Evolutionary conservation across 164 flowering plant species (phyloP).

Genomic region (Stephania japonica): DNA sequence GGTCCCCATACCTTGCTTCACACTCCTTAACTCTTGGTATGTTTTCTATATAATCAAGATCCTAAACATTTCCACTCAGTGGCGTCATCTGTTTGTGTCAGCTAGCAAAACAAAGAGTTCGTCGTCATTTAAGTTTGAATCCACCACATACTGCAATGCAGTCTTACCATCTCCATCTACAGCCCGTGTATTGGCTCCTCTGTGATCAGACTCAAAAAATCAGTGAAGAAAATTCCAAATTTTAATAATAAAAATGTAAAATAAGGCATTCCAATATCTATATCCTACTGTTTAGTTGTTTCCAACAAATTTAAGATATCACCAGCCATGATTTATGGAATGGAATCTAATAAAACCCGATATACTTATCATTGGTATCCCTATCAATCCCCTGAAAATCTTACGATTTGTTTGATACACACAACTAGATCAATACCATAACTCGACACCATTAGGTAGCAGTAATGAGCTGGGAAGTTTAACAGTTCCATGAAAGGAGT

Average conservation of each 20-base stretch:
- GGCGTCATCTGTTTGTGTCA: conserved; percentile 42
- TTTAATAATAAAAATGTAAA: not conserved
- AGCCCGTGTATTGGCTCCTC: conserved; percentile 65
- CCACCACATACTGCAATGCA: conserved; percentile 41
- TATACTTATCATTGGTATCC: not conserved
- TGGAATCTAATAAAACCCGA: not conserved
- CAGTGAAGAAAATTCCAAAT: not conserved
- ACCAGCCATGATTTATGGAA: not conserved
- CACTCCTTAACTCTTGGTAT: not conserved
- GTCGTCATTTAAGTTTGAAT: conserved; percentile 45
- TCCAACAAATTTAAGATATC: not conserved
- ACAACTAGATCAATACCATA: not conserved
- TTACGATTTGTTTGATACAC: not conserved
- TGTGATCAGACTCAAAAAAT: conserved; percentile 23
- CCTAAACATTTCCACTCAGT: not conserved
- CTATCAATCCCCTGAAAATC: not conserved
- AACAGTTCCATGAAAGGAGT: too few species aligned
- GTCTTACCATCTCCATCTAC: conserved; percentile 52
- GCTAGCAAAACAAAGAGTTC: conserved; percentile 56
- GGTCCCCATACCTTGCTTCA: conserved; percentile 10
- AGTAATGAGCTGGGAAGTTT: too few species aligned
- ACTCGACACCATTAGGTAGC: too few species aligned
- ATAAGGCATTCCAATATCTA: not conserved
- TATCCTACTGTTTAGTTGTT: not conserved
- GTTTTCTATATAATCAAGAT: conserved; percentile 2